phyloP scores from a whole-genome alignment of 352 stramenopile species.

The Pythium dissotocum region DNA sequence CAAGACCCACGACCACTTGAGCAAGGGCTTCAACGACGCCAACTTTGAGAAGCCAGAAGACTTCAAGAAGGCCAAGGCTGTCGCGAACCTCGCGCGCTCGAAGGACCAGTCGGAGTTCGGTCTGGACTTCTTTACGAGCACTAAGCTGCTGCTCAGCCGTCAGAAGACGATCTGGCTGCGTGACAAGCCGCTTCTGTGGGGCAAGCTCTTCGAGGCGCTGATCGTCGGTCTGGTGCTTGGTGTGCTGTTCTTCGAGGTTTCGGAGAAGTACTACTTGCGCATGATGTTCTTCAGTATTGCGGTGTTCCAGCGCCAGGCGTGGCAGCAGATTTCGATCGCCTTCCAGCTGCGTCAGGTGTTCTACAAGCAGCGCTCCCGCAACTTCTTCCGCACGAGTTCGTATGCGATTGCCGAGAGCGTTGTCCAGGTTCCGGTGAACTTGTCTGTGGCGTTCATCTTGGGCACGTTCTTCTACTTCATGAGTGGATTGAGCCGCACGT shows the following conservation, averaged over 20 bases:
- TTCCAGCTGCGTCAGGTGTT: constrained; percentile 83
- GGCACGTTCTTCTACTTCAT: constrained; percentile 90
- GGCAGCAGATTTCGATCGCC: constrained; percentile 70
- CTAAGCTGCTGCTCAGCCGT: constrained; percentile 51
- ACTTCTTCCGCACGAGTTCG: constrained; percentile 87
- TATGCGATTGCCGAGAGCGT: constrained; percentile 74
- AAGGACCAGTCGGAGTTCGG: constrained; percentile 59
- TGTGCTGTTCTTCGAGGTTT: constrained; percentile 48
- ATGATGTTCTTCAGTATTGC: constrained; percentile 75
- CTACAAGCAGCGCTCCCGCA: constrained; percentile 88
- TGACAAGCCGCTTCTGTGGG: constrained; percentile 58
- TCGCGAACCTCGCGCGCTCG: constrained; percentile 44
- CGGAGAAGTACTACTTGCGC: constrained; percentile 57
- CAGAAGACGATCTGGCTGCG: constrained; percentile 72
- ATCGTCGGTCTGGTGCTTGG: constrained; percentile 82
- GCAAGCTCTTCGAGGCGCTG: constrained; percentile 59
- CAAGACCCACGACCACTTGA: constrained; percentile 42
- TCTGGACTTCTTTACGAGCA: constrained; percentile 44
- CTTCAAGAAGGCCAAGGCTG: constrained; percentile 54
- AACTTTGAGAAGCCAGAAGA: constrained; percentile 54
- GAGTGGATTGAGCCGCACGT: constrained; percentile 67
- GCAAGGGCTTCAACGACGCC: constrained; percentile 50
- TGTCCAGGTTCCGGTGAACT: constrained; percentile 62
- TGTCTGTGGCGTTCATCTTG: constrained; percentile 59
- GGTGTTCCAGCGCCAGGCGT: constrained; percentile 71